Evolutionary conservation across 495 filamentous ascomycete species (phyloP).

Genomic region (Letharia columbiana): DNA sequence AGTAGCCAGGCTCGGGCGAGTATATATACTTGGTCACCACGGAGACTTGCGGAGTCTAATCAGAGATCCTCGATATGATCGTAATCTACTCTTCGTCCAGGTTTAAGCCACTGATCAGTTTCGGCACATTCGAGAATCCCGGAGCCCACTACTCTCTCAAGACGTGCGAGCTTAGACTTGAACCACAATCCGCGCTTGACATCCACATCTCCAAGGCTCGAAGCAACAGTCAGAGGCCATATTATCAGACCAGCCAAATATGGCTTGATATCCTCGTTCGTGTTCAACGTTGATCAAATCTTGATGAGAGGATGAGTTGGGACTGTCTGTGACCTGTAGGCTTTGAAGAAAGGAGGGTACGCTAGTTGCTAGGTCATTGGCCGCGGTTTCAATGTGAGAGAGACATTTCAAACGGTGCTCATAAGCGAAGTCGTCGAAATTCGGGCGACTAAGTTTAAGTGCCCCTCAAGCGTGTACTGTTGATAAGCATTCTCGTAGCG

Average conservation of each 20-base stretch:
- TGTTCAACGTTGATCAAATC: not conserved
- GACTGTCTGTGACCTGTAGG: not conserved
- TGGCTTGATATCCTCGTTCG: not conserved
- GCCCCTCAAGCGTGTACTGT: slow-evolving; percentile 1
- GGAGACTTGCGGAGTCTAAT: too few relatives aligned
- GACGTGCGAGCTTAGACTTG: not conserved
- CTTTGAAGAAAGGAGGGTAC: not conserved
- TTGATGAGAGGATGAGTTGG: not conserved
- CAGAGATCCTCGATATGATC: too few relatives aligned
- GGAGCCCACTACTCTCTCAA: not conserved
- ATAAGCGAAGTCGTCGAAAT: not conserved
- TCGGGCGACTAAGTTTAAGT: not conserved
- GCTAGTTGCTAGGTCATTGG: not conserved
- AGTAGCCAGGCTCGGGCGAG: too few relatives aligned
- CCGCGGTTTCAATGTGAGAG: not conserved
- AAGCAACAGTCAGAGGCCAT: not conserved
- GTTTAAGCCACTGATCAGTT: not conserved
- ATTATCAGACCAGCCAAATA: not conserved
- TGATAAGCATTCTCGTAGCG: slow-evolving; percentile 1
- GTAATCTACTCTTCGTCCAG: not conserved
- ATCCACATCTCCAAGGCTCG: not conserved
- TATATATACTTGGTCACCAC: too few relatives aligned
- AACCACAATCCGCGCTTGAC: not conserved
- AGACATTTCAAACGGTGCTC: not conserved
- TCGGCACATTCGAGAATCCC: not conserved